Base-by-base conservation (phyloP, 306 rosid genomes). In the Rosa persica region DNA sequence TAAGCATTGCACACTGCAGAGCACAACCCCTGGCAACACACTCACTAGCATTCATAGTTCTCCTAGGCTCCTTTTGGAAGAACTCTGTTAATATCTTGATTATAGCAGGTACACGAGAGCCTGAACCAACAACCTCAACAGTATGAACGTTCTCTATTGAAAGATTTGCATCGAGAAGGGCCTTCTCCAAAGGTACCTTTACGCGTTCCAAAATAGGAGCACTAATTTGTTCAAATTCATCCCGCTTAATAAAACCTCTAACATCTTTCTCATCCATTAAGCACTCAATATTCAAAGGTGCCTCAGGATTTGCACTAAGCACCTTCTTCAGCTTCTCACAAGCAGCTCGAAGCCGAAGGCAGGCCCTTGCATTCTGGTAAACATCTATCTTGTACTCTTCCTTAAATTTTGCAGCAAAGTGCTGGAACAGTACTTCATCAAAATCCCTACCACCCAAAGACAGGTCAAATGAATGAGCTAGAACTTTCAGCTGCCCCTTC, bases 261-360 rank as follows among this genome's bases (percentile, higher is more conserved):
- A 95, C 99, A 61, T 95, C 99, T 76, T 93, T 95, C 81, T 95
- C 99, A 11, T 95, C 99, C 98, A 96, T 93, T 79, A 96, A 85
- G 78, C 99, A 93, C 77, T 96, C 99, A 22, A 96, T 91, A 79
- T 93, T 91, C 76, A 96, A 70, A 80, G 99, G 99, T 44, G 93
- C 96, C 86, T 82, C 92, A 0, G 97, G 97, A 81, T 96, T 96
- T 34, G 99, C 99, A 81, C 99, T 96, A 12, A 96, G 98, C 77
- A 96, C 2, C 85, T 96, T 93, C 89, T 96, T 96, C 87, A 93
- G 79, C 90, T 96, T 96, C 83, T 96, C 99, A 72, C 98, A 93
- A 12, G 90, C 93, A 76, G 91, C 89, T 44, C 99, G 86, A 46
- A 96, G 87, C 86, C 99, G 89, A 46, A 93, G 72, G 82, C 91